Evolutionary conservation across 1,284 basidiomycete species (phyloP), one percentile per base, ranked within the genome.

Genomic region (Afroboletus lepidellus): DNA sequence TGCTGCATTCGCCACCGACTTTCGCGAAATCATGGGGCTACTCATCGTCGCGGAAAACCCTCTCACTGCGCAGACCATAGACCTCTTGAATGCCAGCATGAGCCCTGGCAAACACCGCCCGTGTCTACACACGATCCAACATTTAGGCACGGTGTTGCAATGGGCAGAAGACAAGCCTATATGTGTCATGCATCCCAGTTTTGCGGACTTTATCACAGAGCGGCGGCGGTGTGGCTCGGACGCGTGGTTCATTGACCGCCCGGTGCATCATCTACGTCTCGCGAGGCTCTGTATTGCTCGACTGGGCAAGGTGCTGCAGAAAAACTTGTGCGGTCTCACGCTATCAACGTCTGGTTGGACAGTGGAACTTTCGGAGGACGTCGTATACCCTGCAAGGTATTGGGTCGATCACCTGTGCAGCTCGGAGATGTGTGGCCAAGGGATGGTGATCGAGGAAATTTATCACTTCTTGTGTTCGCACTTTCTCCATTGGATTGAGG

Each of bases 401-500:
- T 70, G 69, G 66, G 54, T 67, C 9, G 57, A 68, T 24, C 69
- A 68, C 43, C 25, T 70, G 20, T 69, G 67, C 48, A 29, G 50
- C 6, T 59, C 56, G 3, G 48, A 27, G 12, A 24, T 3, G 18
- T 20, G n/a, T 15, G 30, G 32, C 15, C 55, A 56, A 13, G 51
- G 23, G 23, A 38, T 6, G 9, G 15, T 58, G 25, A 48, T 12
- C 9, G 52, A 57, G 3, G 63, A 58, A 13, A 49, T 71, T 3
- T 8, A 58, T 3, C 5, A 1, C 24, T 66, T 68, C 50, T 45
- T 68, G 45, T 44, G 42, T 7, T 46, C 33, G n/a, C 66, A 68
- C 29, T 62, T 71, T 3, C 41, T 68, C n/a, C 68, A 68, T 48
- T 68, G 69, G 66, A 62, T 71, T 27, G 69, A 68, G 41, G 54